Evolutionary conservation across 1,139 yeast genomes (phyloP), one percentile per base, ranked within the genome.

Genomic region (Taiozyma sp.): DNA sequence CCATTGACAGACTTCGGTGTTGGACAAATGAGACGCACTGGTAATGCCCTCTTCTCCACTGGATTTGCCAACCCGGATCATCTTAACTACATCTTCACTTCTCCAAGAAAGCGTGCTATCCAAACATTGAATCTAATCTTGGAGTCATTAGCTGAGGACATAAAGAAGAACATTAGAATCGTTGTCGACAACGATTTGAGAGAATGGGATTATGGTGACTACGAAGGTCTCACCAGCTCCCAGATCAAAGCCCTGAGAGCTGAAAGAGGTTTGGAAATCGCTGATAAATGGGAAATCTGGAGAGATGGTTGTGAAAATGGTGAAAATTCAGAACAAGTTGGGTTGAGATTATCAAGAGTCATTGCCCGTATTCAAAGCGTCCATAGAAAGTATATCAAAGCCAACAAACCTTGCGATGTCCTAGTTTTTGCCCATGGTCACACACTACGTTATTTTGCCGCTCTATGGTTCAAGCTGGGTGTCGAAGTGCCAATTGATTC

Each of bases 191-290:
- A 86, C 47, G 85, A 85, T 60, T 69, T 89, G 47, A 77, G 95
- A 57, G 98, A 91, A 70, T 91, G 98, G 97, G 95, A 88, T 59
- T 91, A 91, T 63, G 98, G 98, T 59, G 95, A 88, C 62, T 91
- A 91, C 67, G 98, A 91, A 71, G 98, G 98, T 6, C 68, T 84
- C 60, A 68, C 75, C 51, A 86, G 96, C 1, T 68, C 71, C 14
- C 81, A 90, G 59, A 90, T 91, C 65, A 71, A 76, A 43, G 76
- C 72, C 11, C 66, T 80, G 57, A 79, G 97, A 61, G 70, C 71
- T 45, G 64, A 70, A 21, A 75, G 85, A 53, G 96, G 95, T 0
- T 71, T 87, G 46, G 83, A 79, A 56, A 60, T 56, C 70, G 76
- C 53, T 61, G 68, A 51, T 59, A 73, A 74, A n/a, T 91, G 97